Percentiles rank a stretch among this genome's conserved stretches.
Conservation (phyloP, 2,329 filamentous ascomycete genomes). For the Colletotrichum salicis region DNA sequence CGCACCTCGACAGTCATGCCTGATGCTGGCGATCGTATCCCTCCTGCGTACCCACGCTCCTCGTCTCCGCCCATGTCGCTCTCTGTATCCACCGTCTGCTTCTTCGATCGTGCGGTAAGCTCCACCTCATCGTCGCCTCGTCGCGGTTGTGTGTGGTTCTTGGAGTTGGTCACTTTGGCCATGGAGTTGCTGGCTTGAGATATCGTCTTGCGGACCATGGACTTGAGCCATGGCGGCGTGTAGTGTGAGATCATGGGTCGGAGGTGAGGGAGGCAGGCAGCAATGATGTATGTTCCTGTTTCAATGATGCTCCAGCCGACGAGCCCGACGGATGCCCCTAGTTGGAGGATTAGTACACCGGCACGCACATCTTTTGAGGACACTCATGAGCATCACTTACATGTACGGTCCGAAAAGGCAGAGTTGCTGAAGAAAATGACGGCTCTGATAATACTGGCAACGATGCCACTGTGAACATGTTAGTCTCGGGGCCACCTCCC, state of each 20-base stretch:
- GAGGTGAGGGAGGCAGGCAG: slow-evolving; percentile 40
- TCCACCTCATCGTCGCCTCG: slow-evolving; percentile 25
- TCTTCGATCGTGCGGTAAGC: slow-evolving; percentile 20
- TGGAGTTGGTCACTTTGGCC: slow-evolving; percentile 14
- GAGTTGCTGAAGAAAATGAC: slow-evolving; percentile 26
- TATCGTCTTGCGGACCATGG: slow-evolving; percentile 26
- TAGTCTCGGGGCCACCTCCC: background rate
- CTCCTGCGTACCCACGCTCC: slow-evolving; percentile 17
- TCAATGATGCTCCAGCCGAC: slow-evolving; percentile 34
- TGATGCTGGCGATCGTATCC: background rate
- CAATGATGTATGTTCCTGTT: slow-evolving; percentile 38
- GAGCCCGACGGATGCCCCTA: slow-evolving; percentile 32
- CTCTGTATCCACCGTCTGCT: background rate
- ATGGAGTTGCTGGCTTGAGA: slow-evolving; percentile 25
- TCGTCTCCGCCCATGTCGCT: slow-evolving; percentile 8
- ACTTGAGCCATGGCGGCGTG: slow-evolving; percentile 32
- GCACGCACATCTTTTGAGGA: background rate
- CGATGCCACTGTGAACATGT: slow-evolving; percentile 10
- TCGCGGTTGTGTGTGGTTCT: background rate
- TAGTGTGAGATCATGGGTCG: slow-evolving; percentile 37
- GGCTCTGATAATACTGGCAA: slow-evolving; percentile 30
- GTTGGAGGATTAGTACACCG: background rate
- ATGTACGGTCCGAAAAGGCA: slow-evolving; percentile 30
- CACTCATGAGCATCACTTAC: background rate
- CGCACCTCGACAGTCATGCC: slow-evolving; percentile 25